Evolutionary conservation across 2,329 filamentous ascomycete species (phyloP).

Genomic region (Epichloe gansuensis): DNA sequence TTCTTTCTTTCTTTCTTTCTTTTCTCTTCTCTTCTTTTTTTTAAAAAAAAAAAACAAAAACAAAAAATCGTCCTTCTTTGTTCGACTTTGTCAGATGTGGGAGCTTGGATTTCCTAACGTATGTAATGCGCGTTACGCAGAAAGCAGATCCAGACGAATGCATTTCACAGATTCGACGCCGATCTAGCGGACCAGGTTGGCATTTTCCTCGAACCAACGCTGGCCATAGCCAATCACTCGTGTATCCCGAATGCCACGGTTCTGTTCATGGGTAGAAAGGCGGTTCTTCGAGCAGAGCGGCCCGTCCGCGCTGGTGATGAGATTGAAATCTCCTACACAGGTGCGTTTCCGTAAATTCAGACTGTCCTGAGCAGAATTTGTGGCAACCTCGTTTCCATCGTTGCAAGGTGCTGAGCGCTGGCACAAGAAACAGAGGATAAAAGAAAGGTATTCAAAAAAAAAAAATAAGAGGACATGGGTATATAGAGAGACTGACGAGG

Average conservation of each 20-base stretch:
- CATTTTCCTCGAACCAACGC: conserved; percentile 40
- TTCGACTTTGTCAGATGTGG: too few relatives aligned
- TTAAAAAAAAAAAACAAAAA: too few relatives aligned
- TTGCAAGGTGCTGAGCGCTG: too few relatives aligned
- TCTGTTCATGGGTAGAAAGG: conserved; percentile 38
- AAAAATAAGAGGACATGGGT: too few relatives aligned
- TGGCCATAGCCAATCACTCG: conserved; percentile 51
- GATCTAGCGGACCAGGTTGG: conserved; percentile 37
- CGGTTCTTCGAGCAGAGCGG: conserved; percentile 36
- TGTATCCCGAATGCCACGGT: conserved; percentile 48
- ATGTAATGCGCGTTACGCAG: too few relatives aligned
- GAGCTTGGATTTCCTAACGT: too few relatives aligned
- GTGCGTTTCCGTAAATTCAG: conserved; percentile 21
- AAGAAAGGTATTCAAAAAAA: too few relatives aligned
- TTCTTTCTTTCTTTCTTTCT: not conserved
- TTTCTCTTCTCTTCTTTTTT: not conserved
- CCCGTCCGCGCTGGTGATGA: conserved; percentile 40
- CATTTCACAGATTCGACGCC: conserved; percentile 42
- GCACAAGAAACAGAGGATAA: too few relatives aligned
- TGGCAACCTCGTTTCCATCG: too few relatives aligned
- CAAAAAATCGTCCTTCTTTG: too few relatives aligned
- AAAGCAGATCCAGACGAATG: conserved; percentile 45
- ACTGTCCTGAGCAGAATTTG: too few relatives aligned
- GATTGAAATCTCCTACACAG: conserved; percentile 49
- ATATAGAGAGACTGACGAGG: too few relatives aligned